These are phyloP conservation scores for Picea glauca DNA, from an alignment of 75 land plant species.

Conservation along the genomic window DNA sequence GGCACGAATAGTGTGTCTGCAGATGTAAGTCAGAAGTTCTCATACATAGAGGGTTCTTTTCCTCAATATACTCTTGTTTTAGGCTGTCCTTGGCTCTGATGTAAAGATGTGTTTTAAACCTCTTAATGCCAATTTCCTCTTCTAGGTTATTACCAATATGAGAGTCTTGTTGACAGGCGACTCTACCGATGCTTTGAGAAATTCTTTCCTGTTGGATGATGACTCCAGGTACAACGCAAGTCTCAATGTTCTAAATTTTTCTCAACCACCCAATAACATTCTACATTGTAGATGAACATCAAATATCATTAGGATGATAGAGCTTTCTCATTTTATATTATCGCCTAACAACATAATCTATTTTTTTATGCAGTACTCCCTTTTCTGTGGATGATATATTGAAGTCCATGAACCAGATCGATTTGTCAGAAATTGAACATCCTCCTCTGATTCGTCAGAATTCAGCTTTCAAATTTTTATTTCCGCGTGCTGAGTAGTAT, in stretches of 20 bases:
- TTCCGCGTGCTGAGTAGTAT: constrained; percentile 27
- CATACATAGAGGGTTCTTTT: not conserved
- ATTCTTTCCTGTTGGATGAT: constrained; percentile 83
- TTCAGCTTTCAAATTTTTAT: constrained; percentile 77
- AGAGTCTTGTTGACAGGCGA: constrained; percentile 68
- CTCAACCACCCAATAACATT: not conserved
- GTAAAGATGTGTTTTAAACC: not conserved
- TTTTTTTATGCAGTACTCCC: constrained; percentile 65
- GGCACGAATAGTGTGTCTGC: constrained; percentile 68
- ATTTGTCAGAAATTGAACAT: constrained; percentile 63
- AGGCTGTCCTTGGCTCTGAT: not conserved
- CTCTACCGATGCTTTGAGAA: constrained; percentile 45
- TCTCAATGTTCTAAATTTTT: not conserved
- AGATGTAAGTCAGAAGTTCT: constrained; percentile 40
- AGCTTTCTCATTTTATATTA: not conserved
- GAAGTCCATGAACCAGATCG: constrained; percentile 55
- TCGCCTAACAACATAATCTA: not conserved
- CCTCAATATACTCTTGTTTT: not conserved
- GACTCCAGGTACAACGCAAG: constrained; percentile 72
- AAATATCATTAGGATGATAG: not conserved
- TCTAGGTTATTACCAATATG: constrained; percentile 74
- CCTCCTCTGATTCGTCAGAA: constrained; percentile 78
- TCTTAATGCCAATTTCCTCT: no score
- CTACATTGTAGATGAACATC: not conserved
- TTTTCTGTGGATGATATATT: constrained; percentile 86